phyloP scores from a whole-genome alignment of 495 filamentous ascomycete genomes.

The Rhizodiscina lignyota region DNA sequence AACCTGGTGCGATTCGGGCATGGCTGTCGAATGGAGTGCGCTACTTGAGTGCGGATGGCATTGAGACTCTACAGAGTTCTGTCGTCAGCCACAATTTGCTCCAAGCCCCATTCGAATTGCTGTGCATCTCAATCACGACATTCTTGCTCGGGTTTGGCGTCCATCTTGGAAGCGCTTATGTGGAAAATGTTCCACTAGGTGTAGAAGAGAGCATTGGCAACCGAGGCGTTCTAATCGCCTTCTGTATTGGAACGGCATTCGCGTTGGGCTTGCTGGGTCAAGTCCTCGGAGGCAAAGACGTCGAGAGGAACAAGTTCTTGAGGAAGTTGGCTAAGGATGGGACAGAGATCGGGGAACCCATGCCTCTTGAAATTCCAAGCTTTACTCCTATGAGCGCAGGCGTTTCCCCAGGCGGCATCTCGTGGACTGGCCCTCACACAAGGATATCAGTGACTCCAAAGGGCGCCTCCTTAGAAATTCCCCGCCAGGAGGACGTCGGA shows the following conservation, averaged over 20 bases:
- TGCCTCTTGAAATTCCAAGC: too few species aligned
- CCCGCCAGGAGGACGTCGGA: too few species aligned
- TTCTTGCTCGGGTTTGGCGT: conserved; percentile 6
- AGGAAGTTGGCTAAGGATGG: too few species aligned
- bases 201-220: conserved; percentile 1
- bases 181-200: background rate
- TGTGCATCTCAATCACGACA: conserved; percentile 6
- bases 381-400: too few species aligned
- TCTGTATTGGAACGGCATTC: conserved; percentile 5
- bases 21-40: conserved; percentile 8
- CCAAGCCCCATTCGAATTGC: conserved; percentile 8
- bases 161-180: conserved; percentile 4
- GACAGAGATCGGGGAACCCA: too few species aligned
- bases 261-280: conserved; percentile 6
- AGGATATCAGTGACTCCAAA: too few species aligned
- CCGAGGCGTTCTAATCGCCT: conserved; percentile 5
- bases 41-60: too few species aligned
- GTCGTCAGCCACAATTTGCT: conserved; percentile 7
- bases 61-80: conserved; percentile 5
- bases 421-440: too few species aligned
- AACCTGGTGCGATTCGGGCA: conserved; percentile 1
- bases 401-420: too few species aligned
- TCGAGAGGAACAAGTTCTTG: too few species aligned
- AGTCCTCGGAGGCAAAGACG: conserved; percentile 7
- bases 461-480: too few species aligned